A percentile compares a stretch with the other conserved stretches of the same genome.
Evolutionary conservation across 2,329 filamentous ascomycete genomes (phyloP).

Genomic region (Trichophyton rubrum): DNA sequence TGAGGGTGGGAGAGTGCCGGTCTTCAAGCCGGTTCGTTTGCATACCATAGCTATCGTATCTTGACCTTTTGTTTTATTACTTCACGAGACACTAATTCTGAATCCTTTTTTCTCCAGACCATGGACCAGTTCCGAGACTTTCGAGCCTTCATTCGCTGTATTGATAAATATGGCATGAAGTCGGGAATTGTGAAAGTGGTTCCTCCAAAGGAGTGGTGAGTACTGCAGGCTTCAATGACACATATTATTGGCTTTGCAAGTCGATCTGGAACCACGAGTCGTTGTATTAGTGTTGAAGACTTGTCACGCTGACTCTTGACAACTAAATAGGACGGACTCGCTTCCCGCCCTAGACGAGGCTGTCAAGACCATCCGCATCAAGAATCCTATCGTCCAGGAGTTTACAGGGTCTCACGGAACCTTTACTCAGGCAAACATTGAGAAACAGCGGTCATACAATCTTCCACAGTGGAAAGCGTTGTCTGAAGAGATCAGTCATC

Average conservation of each 20-base stretch:
- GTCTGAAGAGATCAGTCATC: constrained; percentile 89
- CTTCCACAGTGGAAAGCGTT: constrained; percentile 89
- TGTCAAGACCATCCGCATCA: constrained; percentile 82
- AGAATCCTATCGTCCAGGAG: constrained; percentile 95
- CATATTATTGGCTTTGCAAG: constrained; percentile 2
- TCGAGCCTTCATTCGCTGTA: constrained; percentile 75
- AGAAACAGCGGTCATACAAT: constrained; percentile 93
- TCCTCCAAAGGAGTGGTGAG: constrained; percentile 84
- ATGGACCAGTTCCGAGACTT: constrained; percentile 95
- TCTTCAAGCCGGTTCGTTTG: constrained; percentile 69
- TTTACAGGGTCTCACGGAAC: constrained; percentile 93
- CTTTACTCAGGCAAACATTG: constrained; percentile 92
- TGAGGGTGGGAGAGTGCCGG: constrained; percentile 66
- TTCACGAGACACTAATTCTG: neutral
- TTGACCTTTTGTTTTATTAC: neutral
- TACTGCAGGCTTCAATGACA: constrained; percentile 11
- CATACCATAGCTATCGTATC: neutral
- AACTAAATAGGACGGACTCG: constrained; percentile 45
- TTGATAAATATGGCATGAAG: constrained; percentile 93
- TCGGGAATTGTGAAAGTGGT: constrained; percentile 95
- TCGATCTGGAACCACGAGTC: neutral
- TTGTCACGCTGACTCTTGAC: neutral
- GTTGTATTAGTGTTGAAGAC: neutral
- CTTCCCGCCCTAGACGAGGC: constrained; percentile 69
- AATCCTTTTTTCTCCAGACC: constrained; percentile 36